phyloP scores from a whole-genome alignment of 1,284 basidiomycete species.

The Ceratobasidium papillatum region DNA sequence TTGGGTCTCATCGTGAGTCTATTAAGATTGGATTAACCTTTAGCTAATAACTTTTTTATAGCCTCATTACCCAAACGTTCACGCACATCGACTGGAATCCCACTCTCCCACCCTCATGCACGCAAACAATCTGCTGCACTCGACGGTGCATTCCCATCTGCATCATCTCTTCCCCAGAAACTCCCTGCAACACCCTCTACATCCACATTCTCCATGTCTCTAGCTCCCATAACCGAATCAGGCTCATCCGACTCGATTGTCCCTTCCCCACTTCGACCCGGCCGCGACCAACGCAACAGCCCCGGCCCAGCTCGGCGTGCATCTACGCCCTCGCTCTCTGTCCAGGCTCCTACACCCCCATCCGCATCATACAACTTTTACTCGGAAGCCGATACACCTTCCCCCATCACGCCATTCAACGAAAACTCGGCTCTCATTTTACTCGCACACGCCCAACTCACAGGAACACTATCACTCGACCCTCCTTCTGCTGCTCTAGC shows the following conservation, averaged over 20 bases:
- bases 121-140: constrained; percentile 71
- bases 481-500: constrained; percentile 50
- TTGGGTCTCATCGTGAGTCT: constrained; percentile 1
- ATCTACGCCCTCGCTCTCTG: constrained; percentile 48
- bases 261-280: constrained; percentile 37
- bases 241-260: constrained; percentile 10
- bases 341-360: constrained; percentile 49
- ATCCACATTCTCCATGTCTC: constrained; percentile 49
- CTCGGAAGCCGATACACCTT: constrained; percentile 40
- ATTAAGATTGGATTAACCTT: background rate
- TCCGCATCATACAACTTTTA: constrained; percentile 53
- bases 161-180: constrained; percentile 49
- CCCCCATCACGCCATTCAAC: constrained; percentile 8
- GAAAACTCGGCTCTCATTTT: constrained; percentile 69
- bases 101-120: constrained; percentile 75
- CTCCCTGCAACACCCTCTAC: constrained; percentile 48
- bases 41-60: constrained; percentile 37
- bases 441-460: constrained; percentile 85
- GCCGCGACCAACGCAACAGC: constrained; percentile 46
- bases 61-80: constrained; percentile 61
- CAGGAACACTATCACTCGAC: constrained; percentile 68
- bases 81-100: constrained; percentile 58
- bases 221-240: constrained; percentile 54
- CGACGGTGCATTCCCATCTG: constrained; percentile 62
- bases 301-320: constrained; percentile 52